phyloP scores from a whole-genome alignment of 1,139 yeast species.

The Groenewaldozyma auringiensis region DNA sequence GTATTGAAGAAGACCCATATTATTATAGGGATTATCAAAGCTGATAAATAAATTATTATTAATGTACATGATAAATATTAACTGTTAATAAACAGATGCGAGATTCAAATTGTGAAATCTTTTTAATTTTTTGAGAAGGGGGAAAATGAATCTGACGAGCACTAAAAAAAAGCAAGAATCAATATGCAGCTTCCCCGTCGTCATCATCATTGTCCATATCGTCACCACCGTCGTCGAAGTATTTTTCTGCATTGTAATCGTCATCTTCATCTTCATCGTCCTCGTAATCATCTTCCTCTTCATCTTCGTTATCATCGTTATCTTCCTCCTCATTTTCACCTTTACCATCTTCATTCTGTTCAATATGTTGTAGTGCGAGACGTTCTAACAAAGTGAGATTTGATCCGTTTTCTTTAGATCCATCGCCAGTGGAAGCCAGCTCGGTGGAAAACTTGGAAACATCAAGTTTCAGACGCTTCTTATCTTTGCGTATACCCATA shows the following conservation, averaged over 20 bases:
- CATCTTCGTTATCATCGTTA: constrained; percentile 62
- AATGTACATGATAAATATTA: not conserved
- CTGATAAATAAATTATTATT: not conserved
- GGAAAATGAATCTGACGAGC: no score
- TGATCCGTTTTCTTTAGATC: constrained; percentile 41
- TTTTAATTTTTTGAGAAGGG: no score
- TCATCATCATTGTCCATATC: constrained; percentile 44
- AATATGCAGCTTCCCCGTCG: constrained; percentile 64
- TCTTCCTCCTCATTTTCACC: constrained; percentile 40
- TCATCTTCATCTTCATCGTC: constrained; percentile 74
- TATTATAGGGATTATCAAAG: constrained; percentile 9
- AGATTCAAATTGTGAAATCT: no score
- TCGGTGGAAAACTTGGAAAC: constrained; percentile 26
- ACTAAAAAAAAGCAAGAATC: no score
- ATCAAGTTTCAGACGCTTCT: constrained; percentile 21
- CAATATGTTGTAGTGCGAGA: constrained; percentile 16
- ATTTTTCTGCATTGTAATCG: constrained; percentile 56
- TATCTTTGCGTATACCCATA: constrained; percentile 53
- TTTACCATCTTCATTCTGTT: constrained; percentile 39
- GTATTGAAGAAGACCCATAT: constrained; percentile 16
- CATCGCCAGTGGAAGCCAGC: constrained; percentile 32
- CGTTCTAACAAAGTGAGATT: constrained; percentile 28
- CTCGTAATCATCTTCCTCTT: constrained; percentile 71
- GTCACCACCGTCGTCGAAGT: constrained; percentile 41
- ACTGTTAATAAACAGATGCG: no score